Conservation (phyloP, 2,329 filamentous ascomycete species). For the Aspergillus carbonarius region DNA sequence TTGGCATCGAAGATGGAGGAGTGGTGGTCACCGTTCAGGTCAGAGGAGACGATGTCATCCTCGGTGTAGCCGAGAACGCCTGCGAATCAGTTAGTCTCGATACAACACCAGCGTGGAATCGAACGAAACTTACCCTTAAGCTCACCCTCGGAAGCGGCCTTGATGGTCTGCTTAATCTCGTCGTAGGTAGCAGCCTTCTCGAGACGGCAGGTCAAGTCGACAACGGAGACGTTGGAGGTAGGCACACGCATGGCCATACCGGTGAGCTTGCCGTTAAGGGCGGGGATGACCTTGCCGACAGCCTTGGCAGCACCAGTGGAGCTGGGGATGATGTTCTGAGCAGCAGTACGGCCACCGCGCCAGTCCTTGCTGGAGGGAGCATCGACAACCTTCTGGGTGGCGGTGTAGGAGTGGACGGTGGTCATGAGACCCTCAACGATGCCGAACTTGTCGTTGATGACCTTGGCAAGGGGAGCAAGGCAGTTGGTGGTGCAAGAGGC, state of each 20-base stretch:
- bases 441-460: slow-evolving; percentile 96
- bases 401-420: slow-evolving; percentile 99
- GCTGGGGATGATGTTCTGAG: slow-evolving; percentile 99
- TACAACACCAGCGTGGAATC: neutral
- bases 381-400: slow-evolving; percentile 99
- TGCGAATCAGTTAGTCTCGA: slow-evolving; percentile 34
- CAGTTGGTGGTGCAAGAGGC: slow-evolving; percentile 99
- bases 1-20: slow-evolving; percentile 99
- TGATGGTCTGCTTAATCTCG: slow-evolving; percentile 89
- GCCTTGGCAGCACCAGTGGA: slow-evolving; percentile 99
- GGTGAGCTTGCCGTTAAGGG: slow-evolving; percentile 98
- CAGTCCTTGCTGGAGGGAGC: slow-evolving; percentile 98
- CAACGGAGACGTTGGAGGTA: slow-evolving; percentile 97
- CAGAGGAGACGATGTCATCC: slow-evolving; percentile 92
- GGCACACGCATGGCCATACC: slow-evolving; percentile 99
- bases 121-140: slow-evolving; percentile 67
- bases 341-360: slow-evolving; percentile 97
- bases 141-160: slow-evolving; percentile 76
- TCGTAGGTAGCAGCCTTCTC: slow-evolving; percentile 77
- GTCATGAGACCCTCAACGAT: slow-evolving; percentile 99
- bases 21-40: slow-evolving; percentile 87
- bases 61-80: slow-evolving; percentile 92
- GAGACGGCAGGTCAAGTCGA: slow-evolving; percentile 90
- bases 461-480: slow-evolving; percentile 98
- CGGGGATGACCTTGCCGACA: slow-evolving; percentile 98